These are phyloP conservation scores for Penicillium sp. DNA, from an alignment of 2,329 filamentous ascomycete species.

Conservation along the genomic window DNA sequence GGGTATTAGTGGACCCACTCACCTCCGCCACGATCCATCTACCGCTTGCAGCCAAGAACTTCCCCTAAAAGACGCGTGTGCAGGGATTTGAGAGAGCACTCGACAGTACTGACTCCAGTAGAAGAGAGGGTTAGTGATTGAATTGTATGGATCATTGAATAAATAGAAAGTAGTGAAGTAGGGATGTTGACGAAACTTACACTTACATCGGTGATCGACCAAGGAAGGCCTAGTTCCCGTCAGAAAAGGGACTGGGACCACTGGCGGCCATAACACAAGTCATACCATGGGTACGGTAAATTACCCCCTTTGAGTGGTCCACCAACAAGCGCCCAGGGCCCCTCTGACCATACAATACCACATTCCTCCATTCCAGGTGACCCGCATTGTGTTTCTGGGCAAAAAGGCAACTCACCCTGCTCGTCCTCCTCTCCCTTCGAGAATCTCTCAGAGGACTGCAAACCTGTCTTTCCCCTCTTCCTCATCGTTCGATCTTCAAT, in stretches of 20 bases:
- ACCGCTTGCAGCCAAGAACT: slow-evolving; percentile 16
- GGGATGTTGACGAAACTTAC: background rate
- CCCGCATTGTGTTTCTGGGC: slow-evolving; percentile 2
- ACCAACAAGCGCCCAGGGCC: background rate
- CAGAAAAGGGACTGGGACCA: background rate
- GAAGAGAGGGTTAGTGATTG: background rate
- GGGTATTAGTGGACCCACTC: background rate
- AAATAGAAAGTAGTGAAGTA: background rate
- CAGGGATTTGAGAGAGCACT: background rate
- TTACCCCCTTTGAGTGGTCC: background rate
- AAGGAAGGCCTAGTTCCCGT: background rate
- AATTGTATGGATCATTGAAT: background rate
- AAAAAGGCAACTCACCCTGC: background rate
- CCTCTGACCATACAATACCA: background rate
- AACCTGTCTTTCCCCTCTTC: slow-evolving; percentile 5
- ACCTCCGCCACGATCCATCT: slow-evolving; percentile 11
- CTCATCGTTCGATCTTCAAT: slow-evolving; percentile 14
- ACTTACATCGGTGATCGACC: background rate
- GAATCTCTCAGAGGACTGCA: background rate
- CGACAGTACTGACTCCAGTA: background rate
- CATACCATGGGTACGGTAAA: background rate
- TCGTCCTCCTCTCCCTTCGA: background rate
- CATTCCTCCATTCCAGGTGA: slow-evolving; percentile 8
- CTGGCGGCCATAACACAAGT: background rate
- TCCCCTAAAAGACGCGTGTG: slow-evolving; percentile 3